phyloP scores from a whole-genome alignment of 495 filamentous ascomycete species.

The Penicillium goetzii region DNA sequence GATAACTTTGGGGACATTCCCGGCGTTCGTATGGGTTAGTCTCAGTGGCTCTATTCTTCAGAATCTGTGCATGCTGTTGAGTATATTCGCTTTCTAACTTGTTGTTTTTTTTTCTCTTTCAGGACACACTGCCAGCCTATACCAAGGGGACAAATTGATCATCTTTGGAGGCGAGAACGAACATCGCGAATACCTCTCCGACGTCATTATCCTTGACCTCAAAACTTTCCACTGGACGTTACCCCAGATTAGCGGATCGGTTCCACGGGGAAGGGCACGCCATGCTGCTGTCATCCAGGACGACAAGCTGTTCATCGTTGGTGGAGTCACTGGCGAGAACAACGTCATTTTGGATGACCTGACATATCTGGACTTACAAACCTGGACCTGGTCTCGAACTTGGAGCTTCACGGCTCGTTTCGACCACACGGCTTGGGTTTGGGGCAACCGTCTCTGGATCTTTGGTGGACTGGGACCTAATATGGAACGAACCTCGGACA shows the following conservation, averaged over 20 bases:
- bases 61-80: neutral
- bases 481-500: conserved; percentile 92
- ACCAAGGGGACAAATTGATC: conserved; percentile 89
- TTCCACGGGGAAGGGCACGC: conserved; percentile 85
- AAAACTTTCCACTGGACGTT: conserved; percentile 93
- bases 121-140: conserved; percentile 96
- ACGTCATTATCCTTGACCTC: conserved; percentile 94
- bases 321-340: conserved; percentile 85
- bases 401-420: conserved; percentile 95
- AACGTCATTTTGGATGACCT: conserved; percentile 92
- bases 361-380: conserved; percentile 94
- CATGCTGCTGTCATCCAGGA: conserved; percentile 95
- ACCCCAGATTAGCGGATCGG: conserved; percentile 77
- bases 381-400: conserved; percentile 94
- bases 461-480: conserved; percentile 92
- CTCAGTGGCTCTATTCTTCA: conserved; percentile 32
- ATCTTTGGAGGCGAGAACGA: conserved; percentile 99
- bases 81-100: neutral
- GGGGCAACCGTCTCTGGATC: conserved; percentile 93
- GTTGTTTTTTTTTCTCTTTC: conserved; percentile 14
- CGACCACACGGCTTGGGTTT: conserved; percentile 91
- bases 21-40: conserved; percentile 90
- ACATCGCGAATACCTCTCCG: conserved; percentile 90
- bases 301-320: conserved; percentile 92
- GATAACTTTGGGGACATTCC: conserved; percentile 99